Evolutionary conservation across 2,329 filamentous ascomycete genomes (phyloP).

Genomic region (Xylaria sp.): DNA sequence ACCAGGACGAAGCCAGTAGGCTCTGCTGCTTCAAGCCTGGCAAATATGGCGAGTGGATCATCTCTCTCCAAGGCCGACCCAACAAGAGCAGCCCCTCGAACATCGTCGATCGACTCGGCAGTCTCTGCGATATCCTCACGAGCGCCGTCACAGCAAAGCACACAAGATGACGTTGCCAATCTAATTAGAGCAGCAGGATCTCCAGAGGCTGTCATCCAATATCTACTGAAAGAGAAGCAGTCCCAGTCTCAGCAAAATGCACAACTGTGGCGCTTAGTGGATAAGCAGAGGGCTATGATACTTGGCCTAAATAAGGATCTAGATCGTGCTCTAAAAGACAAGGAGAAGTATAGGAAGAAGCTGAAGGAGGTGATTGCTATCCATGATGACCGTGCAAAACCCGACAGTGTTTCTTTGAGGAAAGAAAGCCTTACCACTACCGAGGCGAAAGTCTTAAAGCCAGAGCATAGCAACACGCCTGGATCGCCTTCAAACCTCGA

Average conservation of each 20-base stretch:
- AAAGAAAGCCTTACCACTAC: slow-evolving; percentile 33
- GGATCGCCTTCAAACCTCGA: slow-evolving; percentile 56
- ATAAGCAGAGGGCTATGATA: slow-evolving; percentile 95
- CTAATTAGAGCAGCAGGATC: slow-evolving; percentile 86
- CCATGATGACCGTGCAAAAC: slow-evolving; percentile 35
- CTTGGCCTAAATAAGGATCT: slow-evolving; percentile 93
- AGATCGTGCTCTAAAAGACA: slow-evolving; percentile 88
- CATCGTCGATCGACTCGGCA: slow-evolving; percentile 91
- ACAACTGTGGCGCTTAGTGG: slow-evolving; percentile 92
- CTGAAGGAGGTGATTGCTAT: slow-evolving; percentile 72
- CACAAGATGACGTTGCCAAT: slow-evolving; percentile 74
- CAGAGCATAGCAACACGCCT: slow-evolving; percentile 45
- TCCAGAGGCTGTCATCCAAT: slow-evolving; percentile 84
- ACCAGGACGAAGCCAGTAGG: slow-evolving; percentile 52
- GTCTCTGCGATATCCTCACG: slow-evolving; percentile 76
- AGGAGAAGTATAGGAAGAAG: slow-evolving; percentile 91
- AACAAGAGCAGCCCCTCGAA: slow-evolving; percentile 62
- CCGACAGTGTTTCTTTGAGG: slow-evolving; percentile 29
- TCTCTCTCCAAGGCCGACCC: slow-evolving; percentile 48
- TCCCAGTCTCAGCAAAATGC: slow-evolving; percentile 86
- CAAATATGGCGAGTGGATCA: slow-evolving; percentile 56
- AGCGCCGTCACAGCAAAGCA: slow-evolving; percentile 61
- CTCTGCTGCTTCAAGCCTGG: slow-evolving; percentile 45
- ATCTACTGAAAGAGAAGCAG: slow-evolving; percentile 89
- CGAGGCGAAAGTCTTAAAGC: slow-evolving; percentile 38